Evolutionary conservation across 257 asterid genomes (phyloP), one percentile per base, ranked within the genome.

Genomic region (Lavandula angustifolia): DNA sequence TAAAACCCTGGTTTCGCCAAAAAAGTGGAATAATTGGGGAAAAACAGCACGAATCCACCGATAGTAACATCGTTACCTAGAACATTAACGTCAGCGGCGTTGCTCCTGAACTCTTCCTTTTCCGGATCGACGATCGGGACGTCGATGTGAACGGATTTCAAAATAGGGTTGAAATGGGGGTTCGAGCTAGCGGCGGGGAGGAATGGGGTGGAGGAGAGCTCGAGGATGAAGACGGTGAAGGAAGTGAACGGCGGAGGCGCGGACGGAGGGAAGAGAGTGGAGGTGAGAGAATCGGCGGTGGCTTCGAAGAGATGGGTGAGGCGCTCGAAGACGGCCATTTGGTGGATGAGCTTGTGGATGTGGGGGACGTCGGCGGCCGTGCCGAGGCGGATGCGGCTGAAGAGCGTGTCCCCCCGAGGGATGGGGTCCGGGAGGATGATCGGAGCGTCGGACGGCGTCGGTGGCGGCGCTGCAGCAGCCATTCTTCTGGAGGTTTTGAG

Each of bases 1-100:
- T 89, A 87, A 10, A 92, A 80, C 73, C 97, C 95, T 3, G 96
- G 94, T 62, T 89, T 89, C 11, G 97, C 96, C 63, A 89, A 64
- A 50, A 89, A 87, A 8, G 91, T 17, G 12, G 97, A 87, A 32
- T 89, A 92, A 16, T 89, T 92, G 2, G 97, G 99, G 75, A 87
- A 92, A 59, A 92, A 89, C 72, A 92, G 62, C 33, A 80, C 88
- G 42, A 85, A 92, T 40, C 96, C 94, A 7, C 82, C 95, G 48
- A 85, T 76, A 0, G 68, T 60, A 1, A 53, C 80, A 35, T 72
- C 80, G 4, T 6, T 18, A 10, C 67, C 66, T 2, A 68, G 11
- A 6, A 59, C n/a, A 40, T 56, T 60, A 2, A 54, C 59, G 16
- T 54, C 72, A 9, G 1, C 14, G 9, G 66, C 74, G 59, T 10